phyloP scores from a whole-genome alignment of 768 basidiomycete species.

The Russula sp. region DNA sequence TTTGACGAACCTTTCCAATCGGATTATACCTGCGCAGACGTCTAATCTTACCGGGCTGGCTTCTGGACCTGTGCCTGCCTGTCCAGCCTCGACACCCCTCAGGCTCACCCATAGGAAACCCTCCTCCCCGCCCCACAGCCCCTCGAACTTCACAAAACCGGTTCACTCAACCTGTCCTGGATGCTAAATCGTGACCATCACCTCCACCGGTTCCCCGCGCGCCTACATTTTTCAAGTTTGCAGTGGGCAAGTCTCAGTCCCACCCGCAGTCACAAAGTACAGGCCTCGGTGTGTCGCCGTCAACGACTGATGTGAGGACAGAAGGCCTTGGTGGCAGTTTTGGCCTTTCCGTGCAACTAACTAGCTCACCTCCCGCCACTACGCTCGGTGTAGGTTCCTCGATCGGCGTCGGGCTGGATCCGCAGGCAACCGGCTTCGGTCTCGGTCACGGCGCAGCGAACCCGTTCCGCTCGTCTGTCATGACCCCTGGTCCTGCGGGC shows the following conservation, averaged over 20 bases:
- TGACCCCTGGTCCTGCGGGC: constrained; percentile 41
- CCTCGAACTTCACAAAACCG: constrained; percentile 86
- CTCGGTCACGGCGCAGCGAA: constrained; percentile 38
- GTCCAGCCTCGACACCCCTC: constrained; percentile 76
- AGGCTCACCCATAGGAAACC: constrained; percentile 42
- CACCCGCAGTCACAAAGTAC: constrained; percentile 14
- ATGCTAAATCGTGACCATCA: constrained; percentile 56
- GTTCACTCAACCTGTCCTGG: constrained; percentile 94
- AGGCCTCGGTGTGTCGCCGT: neutral
- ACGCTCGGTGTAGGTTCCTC: constrained; percentile 17
- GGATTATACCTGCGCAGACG: constrained; percentile 28
- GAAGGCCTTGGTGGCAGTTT: constrained; percentile 12
- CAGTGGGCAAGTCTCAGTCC: constrained; percentile 16
- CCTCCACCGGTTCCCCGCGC: constrained; percentile 65
- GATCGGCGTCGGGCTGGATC: constrained; percentile 39
- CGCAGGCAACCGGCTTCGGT: constrained; percentile 43
- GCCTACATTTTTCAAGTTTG: constrained; percentile 78
- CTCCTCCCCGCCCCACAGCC: constrained; percentile 50
- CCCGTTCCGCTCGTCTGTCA: constrained; percentile 45
- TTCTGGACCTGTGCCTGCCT: constrained; percentile 41
- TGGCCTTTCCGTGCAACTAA: constrained; percentile 30
- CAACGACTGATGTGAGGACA: constrained; percentile 15
- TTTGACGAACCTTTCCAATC: neutral
- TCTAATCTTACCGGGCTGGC: constrained; percentile 30
- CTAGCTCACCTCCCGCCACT: constrained; percentile 16